Percentiles rank a stretch among this genome's conserved stretches.
phyloP scores from a whole-genome alignment of 306 rosid genomes.

The Cicer arietinum region DNA sequence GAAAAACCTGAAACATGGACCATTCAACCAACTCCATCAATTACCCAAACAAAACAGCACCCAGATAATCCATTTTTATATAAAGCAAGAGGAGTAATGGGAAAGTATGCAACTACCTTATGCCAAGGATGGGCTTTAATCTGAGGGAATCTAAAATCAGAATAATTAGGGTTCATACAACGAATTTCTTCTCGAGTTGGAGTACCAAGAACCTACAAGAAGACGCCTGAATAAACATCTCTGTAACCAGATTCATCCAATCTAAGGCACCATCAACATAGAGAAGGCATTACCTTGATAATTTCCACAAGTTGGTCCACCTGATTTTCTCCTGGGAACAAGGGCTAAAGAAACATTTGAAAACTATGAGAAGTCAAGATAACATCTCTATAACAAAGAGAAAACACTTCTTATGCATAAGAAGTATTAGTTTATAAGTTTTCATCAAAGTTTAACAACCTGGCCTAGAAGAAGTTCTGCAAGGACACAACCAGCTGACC shows the following conservation, averaged over 20 bases:
- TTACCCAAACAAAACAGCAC: background rate
- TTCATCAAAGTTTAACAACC: slow-evolving; percentile 54
- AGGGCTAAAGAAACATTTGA: slow-evolving; percentile 69
- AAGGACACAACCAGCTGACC: slow-evolving; percentile 99
- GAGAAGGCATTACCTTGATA: slow-evolving; percentile 72
- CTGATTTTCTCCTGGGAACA: slow-evolving; percentile 94
- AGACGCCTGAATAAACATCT: slow-evolving; percentile 32
- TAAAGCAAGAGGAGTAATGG: slow-evolving; percentile 20
- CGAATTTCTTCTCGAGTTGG: slow-evolving; percentile 98
- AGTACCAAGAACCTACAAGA: slow-evolving; percentile 89
- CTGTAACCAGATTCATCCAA: slow-evolving; percentile 18
- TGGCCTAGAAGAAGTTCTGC: slow-evolving; percentile 96
- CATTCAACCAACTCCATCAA: slow-evolving; percentile 35
- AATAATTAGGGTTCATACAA: slow-evolving; percentile 93
- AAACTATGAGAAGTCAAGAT: slow-evolving; percentile 43
- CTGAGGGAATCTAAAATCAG: slow-evolving; percentile 95
- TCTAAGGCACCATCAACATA: slow-evolving; percentile 38
- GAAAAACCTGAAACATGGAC: slow-evolving; percentile 75
- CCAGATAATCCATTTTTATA: slow-evolving; percentile 5
- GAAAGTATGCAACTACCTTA: slow-evolving; percentile 64
- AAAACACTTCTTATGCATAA: slow-evolving; percentile 22
- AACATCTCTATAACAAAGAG: slow-evolving; percentile 22
- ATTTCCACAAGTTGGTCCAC: slow-evolving; percentile 97
- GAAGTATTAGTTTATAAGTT: slow-evolving; percentile 34
- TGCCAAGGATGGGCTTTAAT: slow-evolving; percentile 99